Evolutionary conservation across 352 stramenopile species (phyloP).

Genomic region (Thraustotheca clavata): DNA sequence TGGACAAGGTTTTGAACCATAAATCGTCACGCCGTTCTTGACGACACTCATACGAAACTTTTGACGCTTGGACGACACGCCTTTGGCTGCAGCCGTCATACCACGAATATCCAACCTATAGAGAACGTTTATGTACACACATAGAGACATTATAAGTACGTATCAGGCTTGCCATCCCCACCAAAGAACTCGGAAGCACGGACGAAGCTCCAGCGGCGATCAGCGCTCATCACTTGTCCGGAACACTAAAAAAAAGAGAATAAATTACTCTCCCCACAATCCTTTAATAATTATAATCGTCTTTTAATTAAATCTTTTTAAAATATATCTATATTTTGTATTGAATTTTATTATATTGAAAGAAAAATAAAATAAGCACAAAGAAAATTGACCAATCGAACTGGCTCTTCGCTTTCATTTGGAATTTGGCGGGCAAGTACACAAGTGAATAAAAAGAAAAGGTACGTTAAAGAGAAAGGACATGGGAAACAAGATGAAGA

Average conservation of each 20-base stretch:
- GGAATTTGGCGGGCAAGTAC: no score
- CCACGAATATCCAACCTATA: conserved; percentile 74
- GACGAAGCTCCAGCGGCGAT: conserved; percentile 66
- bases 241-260: neutral
- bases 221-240: neutral
- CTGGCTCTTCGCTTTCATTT: no score
- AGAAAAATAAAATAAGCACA: neutral
- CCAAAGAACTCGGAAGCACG: conserved; percentile 84
- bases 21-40: conserved; percentile 78
- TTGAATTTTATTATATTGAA: no score
- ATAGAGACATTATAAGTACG: conserved; percentile 31
- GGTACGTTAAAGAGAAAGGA: no score
- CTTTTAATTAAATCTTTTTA: neutral
- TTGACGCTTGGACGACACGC: conserved; percentile 72
- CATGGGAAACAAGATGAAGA: no score
- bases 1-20: conserved; percentile 71
- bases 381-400: neutral
- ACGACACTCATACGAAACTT: conserved; percentile 85
- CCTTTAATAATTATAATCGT: neutral
- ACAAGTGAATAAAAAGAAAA: no score
- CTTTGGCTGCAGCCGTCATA: conserved; percentile 82
- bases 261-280: neutral
- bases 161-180: conserved; percentile 80
- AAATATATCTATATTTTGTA: neutral
- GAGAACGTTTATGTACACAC: neutral